phyloP scores from a whole-genome alignment of 2,329 filamentous ascomycete species.

The Talaromyces sp. region DNA sequence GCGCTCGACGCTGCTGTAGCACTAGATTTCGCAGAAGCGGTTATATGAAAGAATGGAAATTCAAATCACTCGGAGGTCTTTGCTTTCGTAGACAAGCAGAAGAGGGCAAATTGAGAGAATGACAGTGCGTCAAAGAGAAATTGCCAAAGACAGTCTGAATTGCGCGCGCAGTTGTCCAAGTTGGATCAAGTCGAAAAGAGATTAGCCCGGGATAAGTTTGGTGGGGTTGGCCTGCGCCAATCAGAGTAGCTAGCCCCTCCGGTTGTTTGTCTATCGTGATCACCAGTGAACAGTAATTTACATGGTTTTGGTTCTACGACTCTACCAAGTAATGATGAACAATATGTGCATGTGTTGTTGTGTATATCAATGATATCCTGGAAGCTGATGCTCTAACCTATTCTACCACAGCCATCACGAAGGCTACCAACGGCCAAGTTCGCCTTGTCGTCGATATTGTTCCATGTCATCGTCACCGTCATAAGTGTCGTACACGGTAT shows the following conservation, averaged over 20 bases:
- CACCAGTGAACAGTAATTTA: too few species aligned
- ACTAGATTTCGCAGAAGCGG: neutral
- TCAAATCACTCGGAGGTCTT: neutral
- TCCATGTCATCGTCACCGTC: slow-evolving; percentile 8
- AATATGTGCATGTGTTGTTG: slow-evolving; percentile 11
- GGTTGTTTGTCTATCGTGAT: neutral
- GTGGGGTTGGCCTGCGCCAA: slow-evolving; percentile 2
- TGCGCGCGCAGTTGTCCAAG: slow-evolving; percentile 6
- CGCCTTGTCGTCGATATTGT: slow-evolving; percentile 1
- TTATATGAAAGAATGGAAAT: neutral
- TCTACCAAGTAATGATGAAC: neutral
- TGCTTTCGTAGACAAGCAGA: neutral
- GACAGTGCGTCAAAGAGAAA: neutral
- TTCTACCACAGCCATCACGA: slow-evolving; percentile 18
- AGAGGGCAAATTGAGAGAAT: neutral
- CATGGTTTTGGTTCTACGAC: neutral
- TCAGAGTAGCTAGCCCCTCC: neutral
- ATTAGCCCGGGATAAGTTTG: neutral
- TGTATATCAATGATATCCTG: slow-evolving; percentile 18
- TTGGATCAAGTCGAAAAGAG: slow-evolving; percentile 9
- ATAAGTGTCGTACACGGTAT: slow-evolving; percentile 8
- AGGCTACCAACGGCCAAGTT: slow-evolving; percentile 7
- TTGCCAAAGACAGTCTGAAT: neutral
- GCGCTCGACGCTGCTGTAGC: neutral
- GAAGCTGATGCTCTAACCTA: slow-evolving; percentile 15